Percentiles rank a stretch among this genome's conserved stretches.
phyloP scores from a whole-genome alignment of 129 eudicot species.

The Escallonia rubra region DNA sequence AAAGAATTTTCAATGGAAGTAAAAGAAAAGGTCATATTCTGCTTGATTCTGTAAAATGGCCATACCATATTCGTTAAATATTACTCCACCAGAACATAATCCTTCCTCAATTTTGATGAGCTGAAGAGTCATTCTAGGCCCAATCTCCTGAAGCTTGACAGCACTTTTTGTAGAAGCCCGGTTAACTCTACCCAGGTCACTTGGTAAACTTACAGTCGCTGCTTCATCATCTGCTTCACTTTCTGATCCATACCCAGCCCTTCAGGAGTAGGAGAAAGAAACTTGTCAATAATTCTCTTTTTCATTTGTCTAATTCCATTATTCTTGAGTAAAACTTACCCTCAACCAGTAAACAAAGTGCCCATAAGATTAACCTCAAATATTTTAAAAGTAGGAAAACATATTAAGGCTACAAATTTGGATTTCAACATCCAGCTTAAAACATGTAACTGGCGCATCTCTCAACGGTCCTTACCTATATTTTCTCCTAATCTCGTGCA shows the following conservation, averaged over 20 bases:
- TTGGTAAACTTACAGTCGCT: conserved; percentile 75
- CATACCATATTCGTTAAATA: conserved; percentile 69
- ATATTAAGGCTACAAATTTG: too few species aligned
- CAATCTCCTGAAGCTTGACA: conserved; percentile 96
- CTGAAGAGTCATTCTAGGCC: conserved; percentile 93
- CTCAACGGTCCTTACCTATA: too few species aligned
- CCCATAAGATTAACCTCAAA: too few species aligned
- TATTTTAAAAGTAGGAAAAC: too few species aligned
- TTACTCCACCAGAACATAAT: conserved; percentile 74
- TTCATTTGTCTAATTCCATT: too few species aligned
- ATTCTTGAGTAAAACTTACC: too few species aligned
- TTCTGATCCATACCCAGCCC: conserved; percentile 98
- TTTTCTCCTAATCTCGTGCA: too few species aligned
- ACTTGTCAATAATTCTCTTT: too few species aligned
- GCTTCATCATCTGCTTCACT: conserved; percentile 98
- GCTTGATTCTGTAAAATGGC: neutral
- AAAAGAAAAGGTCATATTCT: neutral
- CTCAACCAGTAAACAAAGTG: too few species aligned
- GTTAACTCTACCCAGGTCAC: conserved; percentile 74
- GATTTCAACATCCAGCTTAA: too few species aligned
- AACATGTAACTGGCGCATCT: too few species aligned
- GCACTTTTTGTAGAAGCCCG: conserved; percentile 89
- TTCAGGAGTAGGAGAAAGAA: conserved; percentile 10
- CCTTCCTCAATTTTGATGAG: conserved; percentile 91
- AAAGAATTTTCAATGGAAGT: neutral